These are phyloP conservation scores for Clavaria fumosa DNA, from an alignment of 768 basidiomycete species.

Conservation along the genomic window DNA sequence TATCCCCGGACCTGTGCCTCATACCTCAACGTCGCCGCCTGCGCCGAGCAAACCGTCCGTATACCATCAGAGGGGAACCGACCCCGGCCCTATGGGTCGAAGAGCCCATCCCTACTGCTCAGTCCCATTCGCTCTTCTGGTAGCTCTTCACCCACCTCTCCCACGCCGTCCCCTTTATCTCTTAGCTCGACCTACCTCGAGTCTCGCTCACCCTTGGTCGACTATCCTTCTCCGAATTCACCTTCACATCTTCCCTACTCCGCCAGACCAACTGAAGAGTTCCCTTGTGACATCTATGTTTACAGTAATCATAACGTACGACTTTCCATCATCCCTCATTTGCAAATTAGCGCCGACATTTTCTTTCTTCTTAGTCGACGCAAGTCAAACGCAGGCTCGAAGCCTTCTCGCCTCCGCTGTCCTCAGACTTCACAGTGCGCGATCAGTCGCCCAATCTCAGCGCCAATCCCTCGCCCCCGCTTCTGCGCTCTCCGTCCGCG, in stretches of 20 bases:
- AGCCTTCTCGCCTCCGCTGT: slow-evolving; percentile 69
- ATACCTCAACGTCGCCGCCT: slow-evolving; percentile 85
- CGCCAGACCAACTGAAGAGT: slow-evolving; percentile 49
- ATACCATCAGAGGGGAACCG: too few species aligned
- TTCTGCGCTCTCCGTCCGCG: slow-evolving; percentile 90
- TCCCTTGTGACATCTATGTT: slow-evolving; percentile 75
- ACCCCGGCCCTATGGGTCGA: too few species aligned
- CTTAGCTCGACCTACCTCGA: too few species aligned
- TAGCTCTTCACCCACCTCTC: too few species aligned
- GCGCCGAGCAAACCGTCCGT: slow-evolving; percentile 51
- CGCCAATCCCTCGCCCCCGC: slow-evolving; percentile 79
- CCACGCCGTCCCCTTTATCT: too few species aligned
- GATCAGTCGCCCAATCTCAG: slow-evolving; percentile 70
- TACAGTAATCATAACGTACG: slow-evolving; percentile 95
- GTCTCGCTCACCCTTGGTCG: too few species aligned
- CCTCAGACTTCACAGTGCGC: slow-evolving; percentile 69
- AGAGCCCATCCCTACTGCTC: too few species aligned
- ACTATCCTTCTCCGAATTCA: too few species aligned
- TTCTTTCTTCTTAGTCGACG: slow-evolving; percentile 44
- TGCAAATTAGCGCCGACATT: slow-evolving; percentile 1
- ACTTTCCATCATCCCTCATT: too few species aligned
- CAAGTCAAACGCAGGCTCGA: slow-evolving; percentile 94
- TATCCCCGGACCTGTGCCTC: slow-evolving; percentile 95
- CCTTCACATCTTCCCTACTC: slow-evolving; percentile 69
- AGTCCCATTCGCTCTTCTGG: too few species aligned